These are phyloP conservation scores for Aspergillus bridgeri DNA, from an alignment of 495 filamentous ascomycete genomes.

Conservation along the genomic window DNA sequence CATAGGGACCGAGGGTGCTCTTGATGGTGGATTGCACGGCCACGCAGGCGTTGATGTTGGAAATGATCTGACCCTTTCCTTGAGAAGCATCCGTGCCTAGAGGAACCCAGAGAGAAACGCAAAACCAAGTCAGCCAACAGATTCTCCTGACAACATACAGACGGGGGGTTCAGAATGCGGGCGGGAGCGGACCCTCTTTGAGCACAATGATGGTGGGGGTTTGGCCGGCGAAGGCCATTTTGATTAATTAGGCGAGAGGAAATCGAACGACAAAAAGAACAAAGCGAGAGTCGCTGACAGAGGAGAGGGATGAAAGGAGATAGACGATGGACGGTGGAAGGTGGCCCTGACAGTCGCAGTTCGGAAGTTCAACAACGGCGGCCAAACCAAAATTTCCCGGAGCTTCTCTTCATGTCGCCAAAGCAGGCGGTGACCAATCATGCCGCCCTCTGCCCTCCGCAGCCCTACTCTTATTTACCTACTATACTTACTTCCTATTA, in stretches of 20 bases:
- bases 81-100: conserved; percentile 94
- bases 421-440: conserved; percentile 39
- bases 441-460: conserved; percentile 24
- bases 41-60: conserved; percentile 97
- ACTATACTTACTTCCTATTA: no score
- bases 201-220: conserved; percentile 98
- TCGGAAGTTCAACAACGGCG: conserved; percentile 12
- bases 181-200: conserved; percentile 75
- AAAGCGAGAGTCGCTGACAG: conserved; percentile 12
- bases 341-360: conserved; percentile 19
- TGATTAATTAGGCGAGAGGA: conserved; percentile 15
- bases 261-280: conserved; percentile 5
- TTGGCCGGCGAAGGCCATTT: conserved; percentile 96
- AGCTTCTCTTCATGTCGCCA: conserved; percentile 33
- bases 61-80: conserved; percentile 94
- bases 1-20: conserved; percentile 94
- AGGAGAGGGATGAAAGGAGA: conserved; percentile 22
- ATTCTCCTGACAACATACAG: conserved; percentile 16
- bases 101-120: conserved; percentile 49
- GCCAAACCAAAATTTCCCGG: conserved; percentile 47
- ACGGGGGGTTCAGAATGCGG: conserved; percentile 31
- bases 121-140: conserved; percentile 13
- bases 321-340: conserved; percentile 17
- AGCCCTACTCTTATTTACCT: conserved; percentile 23
- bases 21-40: conserved; percentile 96